phyloP scores from a whole-genome alignment of 2,329 filamentous ascomycete genomes.

The Nothomitra cinnamomea region DNA sequence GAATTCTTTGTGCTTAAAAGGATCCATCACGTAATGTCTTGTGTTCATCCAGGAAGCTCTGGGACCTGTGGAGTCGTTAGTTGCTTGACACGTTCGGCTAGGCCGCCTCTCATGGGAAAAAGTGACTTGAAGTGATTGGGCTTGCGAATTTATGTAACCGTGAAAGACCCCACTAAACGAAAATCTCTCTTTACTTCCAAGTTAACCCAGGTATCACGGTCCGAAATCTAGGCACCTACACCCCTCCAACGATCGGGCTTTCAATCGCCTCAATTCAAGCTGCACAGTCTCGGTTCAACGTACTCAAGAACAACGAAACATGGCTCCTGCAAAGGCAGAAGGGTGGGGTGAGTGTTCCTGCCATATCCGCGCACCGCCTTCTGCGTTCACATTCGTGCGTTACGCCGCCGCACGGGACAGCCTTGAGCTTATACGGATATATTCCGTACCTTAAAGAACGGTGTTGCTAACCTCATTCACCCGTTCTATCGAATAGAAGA shows the following conservation, averaged over 20 bases:
- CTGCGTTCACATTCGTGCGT: too few relatives aligned
- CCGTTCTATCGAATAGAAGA: constrained; percentile 21
- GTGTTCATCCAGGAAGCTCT: too few relatives aligned
- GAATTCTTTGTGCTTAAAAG: too few relatives aligned
- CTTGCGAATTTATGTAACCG: background rate
- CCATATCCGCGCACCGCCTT: background rate
- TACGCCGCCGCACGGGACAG: background rate
- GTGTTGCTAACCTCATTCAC: background rate
- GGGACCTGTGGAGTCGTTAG: too few relatives aligned
- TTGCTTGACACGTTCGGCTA: background rate
- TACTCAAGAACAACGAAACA: constrained; percentile 9
- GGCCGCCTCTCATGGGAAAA: too few relatives aligned
- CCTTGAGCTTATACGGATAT: background rate
- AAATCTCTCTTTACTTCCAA: background rate
- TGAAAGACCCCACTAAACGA: background rate
- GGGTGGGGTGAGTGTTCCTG: constrained; percentile 19
- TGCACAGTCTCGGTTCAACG: background rate
- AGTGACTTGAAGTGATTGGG: background rate
- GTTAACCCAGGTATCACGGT: too few relatives aligned
- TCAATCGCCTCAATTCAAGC: background rate
- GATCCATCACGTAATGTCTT: too few relatives aligned
- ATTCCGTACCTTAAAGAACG: too few relatives aligned
- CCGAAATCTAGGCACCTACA: too few relatives aligned
- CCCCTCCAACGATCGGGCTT: background rate
- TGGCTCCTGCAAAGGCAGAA: constrained; percentile 29